phyloP scores from a whole-genome alignment of 441 rosid genomes.

The Flueggea neowawraea region DNA sequence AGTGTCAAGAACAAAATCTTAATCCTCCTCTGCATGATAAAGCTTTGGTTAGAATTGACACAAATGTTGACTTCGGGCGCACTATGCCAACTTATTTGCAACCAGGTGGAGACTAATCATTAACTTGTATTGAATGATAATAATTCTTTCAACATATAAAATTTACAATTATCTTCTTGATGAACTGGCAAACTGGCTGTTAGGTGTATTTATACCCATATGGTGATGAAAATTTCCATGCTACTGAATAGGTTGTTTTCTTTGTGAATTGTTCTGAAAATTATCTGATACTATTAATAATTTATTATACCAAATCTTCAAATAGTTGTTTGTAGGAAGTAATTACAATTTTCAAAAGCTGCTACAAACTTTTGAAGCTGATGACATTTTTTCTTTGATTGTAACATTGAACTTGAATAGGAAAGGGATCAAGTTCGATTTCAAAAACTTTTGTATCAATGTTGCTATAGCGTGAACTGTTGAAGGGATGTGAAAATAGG shows the following conservation, averaged over 20 bases:
- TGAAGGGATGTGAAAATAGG: not conserved
- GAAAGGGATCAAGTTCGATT: not conserved
- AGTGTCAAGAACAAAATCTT: slow-evolving; percentile 82
- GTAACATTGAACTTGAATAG: not conserved
- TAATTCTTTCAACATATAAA: not conserved
- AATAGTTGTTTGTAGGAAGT: too few relatives aligned
- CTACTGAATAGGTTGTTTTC: not conserved
- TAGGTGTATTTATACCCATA: too few relatives aligned
- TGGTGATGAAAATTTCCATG: too few relatives aligned
- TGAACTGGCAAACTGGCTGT: too few relatives aligned
- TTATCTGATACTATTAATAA: not conserved
- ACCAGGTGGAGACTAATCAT: slow-evolving; percentile 38
- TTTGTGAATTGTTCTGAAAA: not conserved
- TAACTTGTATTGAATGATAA: not conserved
- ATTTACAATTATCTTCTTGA: not conserved
- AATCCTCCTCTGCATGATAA: slow-evolving; percentile 43
- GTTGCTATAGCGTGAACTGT: too few relatives aligned
- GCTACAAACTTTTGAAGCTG: too few relatives aligned
- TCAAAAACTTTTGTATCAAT: not conserved
- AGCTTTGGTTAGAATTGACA: slow-evolving; percentile 47
- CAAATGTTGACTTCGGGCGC: slow-evolving; percentile 40
- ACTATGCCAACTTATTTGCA: slow-evolving; percentile 41
- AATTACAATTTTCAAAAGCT: too few relatives aligned
- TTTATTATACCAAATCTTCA: not conserved
- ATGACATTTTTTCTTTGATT: not conserved